phyloP scores from a whole-genome alignment of 495 filamentous ascomycete genomes.

The Acidomyces sp. region DNA sequence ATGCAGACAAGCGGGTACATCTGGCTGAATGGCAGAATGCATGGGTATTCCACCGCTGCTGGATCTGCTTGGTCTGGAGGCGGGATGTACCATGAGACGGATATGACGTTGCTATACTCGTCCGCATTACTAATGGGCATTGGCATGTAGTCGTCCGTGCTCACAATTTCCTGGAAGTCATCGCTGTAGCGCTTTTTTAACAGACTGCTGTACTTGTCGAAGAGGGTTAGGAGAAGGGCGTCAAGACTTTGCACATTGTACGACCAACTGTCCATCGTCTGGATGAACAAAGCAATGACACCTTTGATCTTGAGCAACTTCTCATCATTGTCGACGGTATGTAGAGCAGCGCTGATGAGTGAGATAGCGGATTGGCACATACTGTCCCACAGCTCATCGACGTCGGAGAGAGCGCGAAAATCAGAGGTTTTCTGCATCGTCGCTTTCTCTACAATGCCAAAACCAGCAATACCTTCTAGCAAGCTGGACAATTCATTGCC shows the following conservation, averaged over 20 bases:
- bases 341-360: conserved; percentile 63
- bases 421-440: conserved; percentile 79
- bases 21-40: conserved; percentile 88
- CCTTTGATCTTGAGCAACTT: conserved; percentile 82
- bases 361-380: conserved; percentile 82
- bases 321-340: conserved; percentile 69
- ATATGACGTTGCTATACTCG: conserved; percentile 88
- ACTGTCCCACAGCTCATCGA: conserved; percentile 95
- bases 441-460: conserved; percentile 88
- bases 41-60: conserved; percentile 70
- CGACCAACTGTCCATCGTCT: conserved; percentile 93
- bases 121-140: conserved; percentile 86
- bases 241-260: conserved; percentile 75
- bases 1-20: conserved; percentile 99
- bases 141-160: conserved; percentile 97
- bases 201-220: conserved; percentile 86
- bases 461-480: conserved; percentile 85
- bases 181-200: conserved; percentile 80
- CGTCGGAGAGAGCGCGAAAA: conserved; percentile 71
- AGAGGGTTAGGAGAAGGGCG: conserved; percentile 68
- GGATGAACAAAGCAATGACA: conserved; percentile 82
- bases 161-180: conserved; percentile 91
- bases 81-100: conserved; percentile 73
- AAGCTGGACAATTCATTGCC: conserved; percentile 66
- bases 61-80: conserved; percentile 51